These are phyloP conservation scores for Colletotrichum euphorbiae DNA, from an alignment of 2,329 filamentous ascomycete genomes.

Conservation along the genomic window DNA sequence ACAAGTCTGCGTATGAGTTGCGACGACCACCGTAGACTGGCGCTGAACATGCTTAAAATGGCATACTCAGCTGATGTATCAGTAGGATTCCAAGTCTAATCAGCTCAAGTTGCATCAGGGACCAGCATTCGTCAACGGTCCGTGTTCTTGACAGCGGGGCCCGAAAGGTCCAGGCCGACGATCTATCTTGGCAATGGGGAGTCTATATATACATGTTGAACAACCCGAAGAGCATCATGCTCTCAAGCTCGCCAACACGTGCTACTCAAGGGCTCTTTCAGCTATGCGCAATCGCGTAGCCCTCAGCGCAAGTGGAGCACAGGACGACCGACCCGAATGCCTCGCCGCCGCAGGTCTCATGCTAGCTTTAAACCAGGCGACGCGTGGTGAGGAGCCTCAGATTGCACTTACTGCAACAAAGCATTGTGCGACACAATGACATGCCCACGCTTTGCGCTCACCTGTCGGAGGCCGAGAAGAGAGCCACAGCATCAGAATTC, in stretches of 20 bases:
- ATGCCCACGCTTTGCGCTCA: not conserved
- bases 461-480: slow-evolving; percentile 5
- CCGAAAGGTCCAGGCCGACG: no score
- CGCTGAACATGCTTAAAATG: not conserved
- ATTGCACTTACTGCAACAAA: not conserved
- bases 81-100: no score
- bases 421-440: not conserved
- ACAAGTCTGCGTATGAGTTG: not conserved
- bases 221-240: not conserved
- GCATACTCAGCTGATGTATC: not conserved
- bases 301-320: accelerated
- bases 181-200: not conserved
- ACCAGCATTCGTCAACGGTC: no score
- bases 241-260: not conserved
- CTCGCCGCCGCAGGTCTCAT: not conserved
- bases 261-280: not conserved
- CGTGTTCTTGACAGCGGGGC: no score
- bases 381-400: not conserved
- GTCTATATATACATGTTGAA: not conserved
- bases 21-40: no score
- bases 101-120: no score
- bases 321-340: not conserved
- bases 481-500: not conserved
- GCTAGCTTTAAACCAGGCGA: not conserved
- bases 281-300: slow-evolving; percentile 1